Conservation (phyloP, 73 alveolate species). For the Strombidium stylifer region DNA sequence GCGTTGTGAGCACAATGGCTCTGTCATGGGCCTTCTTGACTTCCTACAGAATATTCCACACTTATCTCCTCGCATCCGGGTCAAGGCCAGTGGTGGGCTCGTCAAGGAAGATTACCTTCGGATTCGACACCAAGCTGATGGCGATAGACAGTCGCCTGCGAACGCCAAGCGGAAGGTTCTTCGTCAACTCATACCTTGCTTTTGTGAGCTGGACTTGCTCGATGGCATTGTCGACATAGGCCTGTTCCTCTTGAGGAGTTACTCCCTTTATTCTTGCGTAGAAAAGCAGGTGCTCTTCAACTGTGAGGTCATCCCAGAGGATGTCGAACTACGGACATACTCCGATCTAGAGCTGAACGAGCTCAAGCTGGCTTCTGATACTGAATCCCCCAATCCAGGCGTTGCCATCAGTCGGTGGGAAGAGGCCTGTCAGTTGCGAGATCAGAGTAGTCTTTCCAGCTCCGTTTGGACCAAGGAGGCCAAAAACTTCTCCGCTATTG, state of each 20-base stretch:
- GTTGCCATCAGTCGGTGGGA: slow-evolving; percentile 82
- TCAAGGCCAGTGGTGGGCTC: slow-evolving; percentile 87
- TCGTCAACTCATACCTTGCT: slow-evolving; percentile 64
- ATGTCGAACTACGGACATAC: slow-evolving; percentile 97
- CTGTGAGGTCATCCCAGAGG: slow-evolving; percentile 88
- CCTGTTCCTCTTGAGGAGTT: slow-evolving; percentile 64
- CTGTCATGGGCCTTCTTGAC: slow-evolving; percentile 45
- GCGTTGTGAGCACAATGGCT: slow-evolving; percentile 84
- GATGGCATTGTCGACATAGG: slow-evolving; percentile 71
- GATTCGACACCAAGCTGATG: slow-evolving; percentile 90
- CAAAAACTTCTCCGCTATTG: slow-evolving; percentile 87
- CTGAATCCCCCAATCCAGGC: slow-evolving; percentile 92
- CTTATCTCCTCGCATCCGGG: slow-evolving; percentile 70
- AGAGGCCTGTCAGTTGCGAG: slow-evolving; percentile 86
- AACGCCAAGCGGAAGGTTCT: slow-evolving; percentile 92
- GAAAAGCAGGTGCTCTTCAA: slow-evolving; percentile 84
- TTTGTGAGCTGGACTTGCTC: slow-evolving; percentile 78
- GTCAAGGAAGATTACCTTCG: slow-evolving; percentile 82
- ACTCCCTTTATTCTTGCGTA: slow-evolving; percentile 86
- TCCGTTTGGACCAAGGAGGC: slow-evolving; percentile 98
- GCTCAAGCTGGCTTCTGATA: slow-evolving; percentile 62
- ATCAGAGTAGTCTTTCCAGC: slow-evolving; percentile 98
- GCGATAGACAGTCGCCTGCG: slow-evolving; percentile 92
- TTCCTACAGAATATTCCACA: slow-evolving; percentile 70
- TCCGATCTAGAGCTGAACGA: slow-evolving; percentile 79